These are phyloP conservation scores for Stachybotrys chartarum DNA, from an alignment of 2,329 filamentous ascomycete species.

Conservation along the genomic window DNA sequence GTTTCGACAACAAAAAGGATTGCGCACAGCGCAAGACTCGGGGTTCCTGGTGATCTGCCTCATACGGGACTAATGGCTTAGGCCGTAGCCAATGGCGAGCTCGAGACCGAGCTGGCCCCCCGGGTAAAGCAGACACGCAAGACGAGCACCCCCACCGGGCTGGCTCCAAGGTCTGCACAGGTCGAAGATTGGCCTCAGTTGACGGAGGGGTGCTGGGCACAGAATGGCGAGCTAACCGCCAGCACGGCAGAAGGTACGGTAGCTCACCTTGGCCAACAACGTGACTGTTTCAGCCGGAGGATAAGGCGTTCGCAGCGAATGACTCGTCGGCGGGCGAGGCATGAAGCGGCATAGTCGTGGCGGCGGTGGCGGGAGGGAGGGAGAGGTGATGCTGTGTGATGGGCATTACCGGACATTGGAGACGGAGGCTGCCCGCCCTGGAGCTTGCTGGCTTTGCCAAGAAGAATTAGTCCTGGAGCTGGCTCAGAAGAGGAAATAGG, in stretches of 20 bases:
- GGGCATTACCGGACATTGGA: neutral
- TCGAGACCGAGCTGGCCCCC: neutral
- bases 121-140: neutral
- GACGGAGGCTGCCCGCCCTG: neutral
- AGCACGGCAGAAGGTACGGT: neutral
- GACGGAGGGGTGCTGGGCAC: neutral
- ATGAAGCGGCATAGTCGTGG: neutral
- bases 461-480: neutral
- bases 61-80: neutral
- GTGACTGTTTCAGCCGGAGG: neutral
- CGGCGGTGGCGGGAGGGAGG: neutral
- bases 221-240: neutral
- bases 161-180: neutral
- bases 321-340: neutral
- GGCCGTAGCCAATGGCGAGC: slow-evolving; percentile 6
- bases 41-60: slow-evolving; percentile 8
- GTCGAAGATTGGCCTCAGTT: neutral
- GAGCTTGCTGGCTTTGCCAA: neutral
- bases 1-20: neutral
- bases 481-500: neutral
- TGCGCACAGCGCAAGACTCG: neutral
- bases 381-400: neutral
- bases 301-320: neutral
- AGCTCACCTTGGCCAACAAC: neutral
- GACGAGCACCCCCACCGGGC: neutral